Base-by-base conservation (phyloP, 2,329 filamentous ascomycete genomes). In the Pezicula radicicola region DNA sequence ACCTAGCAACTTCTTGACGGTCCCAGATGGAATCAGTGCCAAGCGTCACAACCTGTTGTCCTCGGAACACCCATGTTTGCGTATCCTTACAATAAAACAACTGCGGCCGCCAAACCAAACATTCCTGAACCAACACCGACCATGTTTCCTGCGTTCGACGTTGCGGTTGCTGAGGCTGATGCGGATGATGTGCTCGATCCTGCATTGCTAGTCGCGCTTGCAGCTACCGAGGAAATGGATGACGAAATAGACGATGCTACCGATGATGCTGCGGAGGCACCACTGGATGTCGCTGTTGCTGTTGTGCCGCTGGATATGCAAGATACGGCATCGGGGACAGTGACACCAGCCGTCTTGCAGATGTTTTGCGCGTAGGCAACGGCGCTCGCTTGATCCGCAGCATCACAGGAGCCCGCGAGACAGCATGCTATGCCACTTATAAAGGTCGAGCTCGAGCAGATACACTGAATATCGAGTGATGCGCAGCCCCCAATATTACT, bases 361-460 rank as follows among this genome's bases (percentile, higher is more conserved):
- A 72, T 57, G 28, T 55, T 63, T n/a, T 59, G 55, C 9, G 70
- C 69, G 50, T 60, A 72, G 9, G 59, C 21, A 30, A 66, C 61
- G 4, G 69, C 63, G 6, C 48, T 35, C 35, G 56, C 41, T 55
- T 79, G 73, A n/a, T 77, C 73, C 0, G 60, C 59, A 0, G 59
- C 21, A 30, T 60, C 57, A 63, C 79, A 82, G n/a, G 64, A 62
- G 2, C 59, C 58, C 16, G 68, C 62, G 18, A 83, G 66, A 58
- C 79, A 83, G 65, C 77, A 79, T 41, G 74, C 65, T 53, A 81
- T 76, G 49, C 63, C 61, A 44, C 54, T 60, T 50, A 83, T 62
- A 69, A 81, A 82, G 16, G 64, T 60, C 10, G 62, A 55, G 54
- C 68, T 66, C 6, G 60, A 61, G 61, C 79, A 82, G 56, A 81